Evolutionary conservation across 2,329 filamentous ascomycete species (phyloP).

Genomic region (Botryotinia calthae): DNA sequence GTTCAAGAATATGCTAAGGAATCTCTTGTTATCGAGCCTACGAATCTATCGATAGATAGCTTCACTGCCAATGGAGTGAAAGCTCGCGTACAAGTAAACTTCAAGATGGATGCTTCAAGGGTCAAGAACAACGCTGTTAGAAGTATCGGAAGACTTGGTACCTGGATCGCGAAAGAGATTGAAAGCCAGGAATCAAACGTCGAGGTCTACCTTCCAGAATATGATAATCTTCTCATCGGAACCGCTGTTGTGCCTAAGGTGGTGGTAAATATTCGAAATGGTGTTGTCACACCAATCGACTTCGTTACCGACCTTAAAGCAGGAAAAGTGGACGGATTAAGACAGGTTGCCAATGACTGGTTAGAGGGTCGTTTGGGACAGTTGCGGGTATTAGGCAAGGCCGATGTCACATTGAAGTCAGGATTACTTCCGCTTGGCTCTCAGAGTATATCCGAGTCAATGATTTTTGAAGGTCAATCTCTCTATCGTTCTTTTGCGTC

Average conservation of each 20-base stretch:
- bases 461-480: constrained; percentile 80
- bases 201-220: constrained; percentile 78
- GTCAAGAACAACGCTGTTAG: constrained; percentile 70
- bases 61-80: constrained; percentile 76
- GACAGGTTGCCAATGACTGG: constrained; percentile 83
- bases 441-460: constrained; percentile 69
- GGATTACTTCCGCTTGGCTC: constrained; percentile 77
- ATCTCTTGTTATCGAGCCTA: constrained; percentile 78
- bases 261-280: constrained; percentile 73
- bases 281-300: constrained; percentile 73
- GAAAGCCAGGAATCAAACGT: constrained; percentile 72
- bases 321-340: constrained; percentile 73
- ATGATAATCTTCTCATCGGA: constrained; percentile 73
- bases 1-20: constrained; percentile 85
- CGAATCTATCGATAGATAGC: constrained; percentile 78
- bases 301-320: constrained; percentile 74
- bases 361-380: constrained; percentile 72
- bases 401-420: constrained; percentile 70
- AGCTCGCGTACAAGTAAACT: constrained; percentile 77
- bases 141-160: constrained; percentile 72
- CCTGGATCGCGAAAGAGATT: constrained; percentile 75
- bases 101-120: constrained; percentile 73
- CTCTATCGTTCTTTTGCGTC: constrained; percentile 63
- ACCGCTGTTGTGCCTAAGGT: constrained; percentile 74
- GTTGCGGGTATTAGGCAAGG: constrained; percentile 70